Conservation (phyloP, 1,139 yeast species). For the Suhomyces wounanorum region DNA sequence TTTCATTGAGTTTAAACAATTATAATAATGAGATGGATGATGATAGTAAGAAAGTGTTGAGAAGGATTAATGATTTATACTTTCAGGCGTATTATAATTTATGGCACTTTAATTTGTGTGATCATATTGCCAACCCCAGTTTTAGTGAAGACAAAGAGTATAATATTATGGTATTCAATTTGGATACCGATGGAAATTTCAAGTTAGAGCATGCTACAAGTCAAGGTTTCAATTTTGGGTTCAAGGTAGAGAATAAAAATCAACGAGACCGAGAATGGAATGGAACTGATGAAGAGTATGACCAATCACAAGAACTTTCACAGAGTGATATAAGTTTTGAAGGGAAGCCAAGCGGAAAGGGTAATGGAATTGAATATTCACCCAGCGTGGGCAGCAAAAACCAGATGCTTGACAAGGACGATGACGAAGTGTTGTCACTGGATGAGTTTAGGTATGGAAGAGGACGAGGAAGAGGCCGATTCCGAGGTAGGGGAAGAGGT, state of each 20-base stretch:
- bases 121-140: conserved; percentile 26
- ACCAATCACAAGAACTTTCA: conserved; percentile 12
- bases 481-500: conserved; percentile 11
- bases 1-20: conserved; percentile 39
- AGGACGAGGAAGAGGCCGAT: conserved; percentile 21
- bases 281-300: conserved; percentile 9
- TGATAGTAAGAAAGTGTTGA: conserved; percentile 26
- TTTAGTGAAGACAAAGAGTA: conserved; percentile 11
- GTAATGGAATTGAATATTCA: conserved; percentile 17
- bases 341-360: conserved; percentile 1
- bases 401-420: conserved; percentile 12
- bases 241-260: conserved; percentile 21
- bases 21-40: conserved; percentile 22
- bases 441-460: conserved; percentile 18
- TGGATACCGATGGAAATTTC: conserved; percentile 28
- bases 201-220: conserved; percentile 33
- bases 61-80: conserved; percentile 54
- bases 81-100: conserved; percentile 66
- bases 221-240: conserved; percentile 38
- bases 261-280: conserved; percentile 2
- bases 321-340: conserved; percentile 7
- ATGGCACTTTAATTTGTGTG: conserved; percentile 80
- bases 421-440: conserved; percentile 14
- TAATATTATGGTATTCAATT: conserved; percentile 32
- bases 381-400: conserved; percentile 17